Evolutionary conservation across 371 early-diverging fungal genomes (phyloP).

Genomic region (Chytridiales sp.): DNA sequence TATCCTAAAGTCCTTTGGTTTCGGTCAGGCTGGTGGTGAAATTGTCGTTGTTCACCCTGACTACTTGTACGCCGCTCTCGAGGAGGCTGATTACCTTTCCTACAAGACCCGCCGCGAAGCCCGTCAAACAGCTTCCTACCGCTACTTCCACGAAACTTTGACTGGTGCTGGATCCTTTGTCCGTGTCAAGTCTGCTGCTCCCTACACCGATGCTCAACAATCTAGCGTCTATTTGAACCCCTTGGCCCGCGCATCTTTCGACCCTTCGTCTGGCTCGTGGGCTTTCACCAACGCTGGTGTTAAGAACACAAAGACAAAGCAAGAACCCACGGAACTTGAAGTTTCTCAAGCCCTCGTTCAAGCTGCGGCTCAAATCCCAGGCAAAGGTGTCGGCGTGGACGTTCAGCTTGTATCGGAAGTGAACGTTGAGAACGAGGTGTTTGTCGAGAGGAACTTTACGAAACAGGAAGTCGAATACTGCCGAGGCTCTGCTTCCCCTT

Average conservation of each 20-base stretch:
- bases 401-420: slow-evolving; percentile 84
- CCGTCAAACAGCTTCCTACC: slow-evolving; percentile 83
- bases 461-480: slow-evolving; percentile 80
- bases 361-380: slow-evolving; percentile 5
- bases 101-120: slow-evolving; percentile 71
- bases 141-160: slow-evolving; percentile 91
- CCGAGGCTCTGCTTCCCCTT: slow-evolving; percentile 56
- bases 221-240: slow-evolving; percentile 89
- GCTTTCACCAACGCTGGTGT: slow-evolving; percentile 48
- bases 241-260: slow-evolving; percentile 80
- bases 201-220: slow-evolving; percentile 87
- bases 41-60: slow-evolving; percentile 89
- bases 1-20: slow-evolving; percentile 92
- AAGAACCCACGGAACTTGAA: slow-evolving; percentile 60
- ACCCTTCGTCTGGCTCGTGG: slow-evolving; percentile 73
- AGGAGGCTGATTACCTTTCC: slow-evolving; percentile 66
- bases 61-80: slow-evolving; percentile 80
- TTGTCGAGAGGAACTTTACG: slow-evolving; percentile 92
- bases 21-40: slow-evolving; percentile 96
- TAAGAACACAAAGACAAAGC: slow-evolving; percentile 25
- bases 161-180: slow-evolving; percentile 81
- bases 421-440: slow-evolving; percentile 77
- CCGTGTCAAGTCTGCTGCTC: slow-evolving; percentile 84
- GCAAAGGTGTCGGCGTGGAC: slow-evolving; percentile 80
- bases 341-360: slow-evolving; percentile 48